Conservation (phyloP, 1,284 basidiomycete genomes). For the Trametes versicolor region DNA sequence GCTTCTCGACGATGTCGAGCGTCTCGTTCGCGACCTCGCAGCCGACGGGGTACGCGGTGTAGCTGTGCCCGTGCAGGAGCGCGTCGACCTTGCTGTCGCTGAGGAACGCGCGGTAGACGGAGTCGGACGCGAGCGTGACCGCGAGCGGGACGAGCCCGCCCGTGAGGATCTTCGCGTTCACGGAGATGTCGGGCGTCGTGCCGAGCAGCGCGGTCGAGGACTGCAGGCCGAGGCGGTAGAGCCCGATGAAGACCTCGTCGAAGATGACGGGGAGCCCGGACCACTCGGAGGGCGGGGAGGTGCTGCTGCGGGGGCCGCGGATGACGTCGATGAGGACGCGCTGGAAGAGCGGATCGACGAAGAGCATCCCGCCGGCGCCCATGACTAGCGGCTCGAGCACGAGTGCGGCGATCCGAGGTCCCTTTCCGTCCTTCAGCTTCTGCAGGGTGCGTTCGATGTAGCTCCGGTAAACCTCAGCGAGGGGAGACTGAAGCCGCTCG, state of each 20-base stretch:
- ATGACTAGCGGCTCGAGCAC: conserved; percentile 94
- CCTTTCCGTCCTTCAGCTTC: conserved; percentile 53
- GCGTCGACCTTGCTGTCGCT: conserved; percentile 85
- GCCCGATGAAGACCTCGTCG: conserved; percentile 96
- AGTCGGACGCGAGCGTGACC: conserved; percentile 82
- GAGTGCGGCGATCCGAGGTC: conserved; percentile 71
- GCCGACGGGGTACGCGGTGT: conserved; percentile 92
- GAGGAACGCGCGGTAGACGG: conserved; percentile 85
- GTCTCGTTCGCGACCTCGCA: conserved; percentile 92
- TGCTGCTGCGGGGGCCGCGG: conserved; percentile 49
- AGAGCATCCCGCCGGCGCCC: conserved; percentile 97
- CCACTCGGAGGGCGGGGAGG: conserved; percentile 53
- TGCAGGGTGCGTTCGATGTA: conserved; percentile 69
- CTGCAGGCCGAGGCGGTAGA: conserved; percentile 86
- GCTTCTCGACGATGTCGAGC: conserved; percentile 69
- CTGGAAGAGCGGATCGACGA: conserved; percentile 98
- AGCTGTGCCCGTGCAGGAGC: conserved; percentile 94
- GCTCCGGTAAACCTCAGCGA: conserved; percentile 72
- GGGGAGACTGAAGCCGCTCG: conserved; percentile 63
- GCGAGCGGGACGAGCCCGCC: conserved; percentile 93
- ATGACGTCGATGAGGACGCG: conserved; percentile 87
- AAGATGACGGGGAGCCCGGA: conserved; percentile 90
- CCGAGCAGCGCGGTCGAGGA: conserved; percentile 76
- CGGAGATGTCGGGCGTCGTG: conserved; percentile 85
- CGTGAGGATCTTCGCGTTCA: conserved; percentile 94